phyloP scores from a whole-genome alignment of 169 alveolate genomes.

The Besnoitia besnoiti region DNA sequence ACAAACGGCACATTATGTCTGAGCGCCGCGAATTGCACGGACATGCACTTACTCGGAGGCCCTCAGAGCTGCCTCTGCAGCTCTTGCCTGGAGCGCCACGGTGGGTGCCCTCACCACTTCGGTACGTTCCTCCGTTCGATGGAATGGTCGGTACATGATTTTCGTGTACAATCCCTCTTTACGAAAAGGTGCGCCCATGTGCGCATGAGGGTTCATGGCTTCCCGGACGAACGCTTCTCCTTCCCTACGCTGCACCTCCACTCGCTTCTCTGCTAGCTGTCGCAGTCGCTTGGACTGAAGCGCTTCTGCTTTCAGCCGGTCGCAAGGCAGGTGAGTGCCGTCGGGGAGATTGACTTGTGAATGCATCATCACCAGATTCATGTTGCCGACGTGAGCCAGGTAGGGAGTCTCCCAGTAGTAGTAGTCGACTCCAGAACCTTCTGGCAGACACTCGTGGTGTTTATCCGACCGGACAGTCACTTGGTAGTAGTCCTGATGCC shows the following conservation, averaged over 20 bases:
- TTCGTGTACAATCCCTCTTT: constrained; percentile 52
- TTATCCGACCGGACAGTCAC: constrained; percentile 67
- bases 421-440: constrained; percentile 71
- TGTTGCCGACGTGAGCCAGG: constrained; percentile 73
- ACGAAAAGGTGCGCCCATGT: constrained; percentile 32
- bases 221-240: constrained; percentile 10
- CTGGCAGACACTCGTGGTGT: constrained; percentile 70
- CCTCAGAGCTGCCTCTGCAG: background rate
- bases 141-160: background rate
- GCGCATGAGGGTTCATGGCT: constrained; percentile 30
- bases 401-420: constrained; percentile 76
- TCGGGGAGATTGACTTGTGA: constrained; percentile 78
- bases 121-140: background rate
- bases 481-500: constrained; percentile 77
- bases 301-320: constrained; percentile 54
- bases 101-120: background rate
- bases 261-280: constrained; percentile 39
- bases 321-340: constrained; percentile 75
- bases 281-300: background rate
- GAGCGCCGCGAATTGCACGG: too few species aligned
- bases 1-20: too few species aligned
- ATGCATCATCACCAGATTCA: constrained; percentile 78
- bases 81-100: background rate
- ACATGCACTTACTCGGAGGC: too few species aligned
- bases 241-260: background rate